phyloP scores from a whole-genome alignment of 352 stramenopile genomes.

The Phytophthora macrochlamydospora region DNA sequence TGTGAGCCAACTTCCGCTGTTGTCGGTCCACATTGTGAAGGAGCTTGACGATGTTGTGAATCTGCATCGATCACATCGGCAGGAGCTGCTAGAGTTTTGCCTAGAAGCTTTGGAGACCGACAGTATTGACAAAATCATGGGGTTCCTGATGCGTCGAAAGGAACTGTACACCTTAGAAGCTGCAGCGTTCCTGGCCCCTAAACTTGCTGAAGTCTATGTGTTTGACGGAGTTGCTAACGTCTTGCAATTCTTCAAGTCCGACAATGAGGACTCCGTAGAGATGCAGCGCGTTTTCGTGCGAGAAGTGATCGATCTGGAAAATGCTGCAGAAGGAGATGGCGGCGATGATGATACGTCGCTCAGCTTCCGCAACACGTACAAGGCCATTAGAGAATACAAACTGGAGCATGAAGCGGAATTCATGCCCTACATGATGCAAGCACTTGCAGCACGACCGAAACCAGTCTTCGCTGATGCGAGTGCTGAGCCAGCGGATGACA shows the following conservation, averaged over 20 bases:
- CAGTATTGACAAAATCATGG: constrained; percentile 74
- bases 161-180: constrained; percentile 60
- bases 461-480: constrained; percentile 34
- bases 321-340: constrained; percentile 27
- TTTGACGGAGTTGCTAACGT: constrained; percentile 51
- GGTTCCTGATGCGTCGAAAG: constrained; percentile 56
- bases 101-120: constrained; percentile 62
- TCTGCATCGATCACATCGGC: constrained; percentile 49
- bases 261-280: constrained; percentile 45
- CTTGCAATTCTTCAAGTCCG: constrained; percentile 66
- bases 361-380: constrained; percentile 41
- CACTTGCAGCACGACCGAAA: constrained; percentile 30
- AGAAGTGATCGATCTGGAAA: constrained; percentile 73
- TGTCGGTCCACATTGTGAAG: constrained; percentile 77
- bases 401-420: constrained; percentile 74
- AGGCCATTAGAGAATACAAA: constrained; percentile 65
- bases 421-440: constrained; percentile 58
- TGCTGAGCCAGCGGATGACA: constrained; percentile 30
- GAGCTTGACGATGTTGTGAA: constrained; percentile 68
- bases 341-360: constrained; percentile 22
- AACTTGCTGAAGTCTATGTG: constrained; percentile 70
- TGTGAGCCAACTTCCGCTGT: constrained; percentile 49
- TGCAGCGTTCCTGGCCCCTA: constrained; percentile 45
- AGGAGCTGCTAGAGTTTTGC: constrained; percentile 59
- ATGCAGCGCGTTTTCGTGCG: constrained; percentile 67